Conservation (phyloP, 2,329 filamentous ascomycete species). For the Fusarium albosuccineum region DNA sequence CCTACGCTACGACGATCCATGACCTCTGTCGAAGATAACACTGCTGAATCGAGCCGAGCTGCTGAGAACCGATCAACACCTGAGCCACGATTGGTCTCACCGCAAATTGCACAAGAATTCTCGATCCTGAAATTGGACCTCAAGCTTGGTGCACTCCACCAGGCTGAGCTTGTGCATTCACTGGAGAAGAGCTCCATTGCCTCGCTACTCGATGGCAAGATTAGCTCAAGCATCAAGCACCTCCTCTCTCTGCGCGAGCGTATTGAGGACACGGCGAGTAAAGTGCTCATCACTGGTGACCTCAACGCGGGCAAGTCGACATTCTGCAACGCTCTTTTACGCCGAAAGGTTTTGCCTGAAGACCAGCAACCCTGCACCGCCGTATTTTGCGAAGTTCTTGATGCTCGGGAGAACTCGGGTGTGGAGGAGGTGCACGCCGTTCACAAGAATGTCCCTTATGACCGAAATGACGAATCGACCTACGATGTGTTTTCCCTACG, state of each 20-base stretch:
- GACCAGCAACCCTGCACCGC: conserved; percentile 98
- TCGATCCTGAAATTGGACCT: conserved; percentile 95
- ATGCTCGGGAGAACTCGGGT: conserved; percentile 89
- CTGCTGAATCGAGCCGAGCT: conserved; percentile 79
- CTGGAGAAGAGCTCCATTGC: conserved; percentile 93
- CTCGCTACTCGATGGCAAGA: conserved; percentile 91
- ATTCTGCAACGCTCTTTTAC: conserved; percentile 96
- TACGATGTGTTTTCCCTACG: conserved; percentile 86
- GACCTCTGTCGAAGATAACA: conserved; percentile 71
- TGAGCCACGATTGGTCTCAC: conserved; percentile 88
- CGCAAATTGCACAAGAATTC: conserved; percentile 95
- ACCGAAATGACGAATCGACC: conserved; percentile 91
- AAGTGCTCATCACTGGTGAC: conserved; percentile 95
- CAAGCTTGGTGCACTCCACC: conserved; percentile 87
- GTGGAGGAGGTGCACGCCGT: conserved; percentile 97
- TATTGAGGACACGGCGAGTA: conserved; percentile 97
- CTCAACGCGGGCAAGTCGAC: conserved; percentile 98
- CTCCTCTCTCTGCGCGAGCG: conserved; percentile 87
- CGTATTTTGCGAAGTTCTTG: conserved; percentile 97
- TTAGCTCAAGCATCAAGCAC: conserved; percentile 93
- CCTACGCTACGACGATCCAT: conserved; percentile 74
- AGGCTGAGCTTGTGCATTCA: conserved; percentile 93
- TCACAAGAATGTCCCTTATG: conserved; percentile 82
- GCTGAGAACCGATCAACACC: conserved; percentile 71
- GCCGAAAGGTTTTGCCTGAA: conserved; percentile 92